Base-by-base conservation (phyloP, 768 basidiomycete species). In the Tephrocybe rancida region DNA sequence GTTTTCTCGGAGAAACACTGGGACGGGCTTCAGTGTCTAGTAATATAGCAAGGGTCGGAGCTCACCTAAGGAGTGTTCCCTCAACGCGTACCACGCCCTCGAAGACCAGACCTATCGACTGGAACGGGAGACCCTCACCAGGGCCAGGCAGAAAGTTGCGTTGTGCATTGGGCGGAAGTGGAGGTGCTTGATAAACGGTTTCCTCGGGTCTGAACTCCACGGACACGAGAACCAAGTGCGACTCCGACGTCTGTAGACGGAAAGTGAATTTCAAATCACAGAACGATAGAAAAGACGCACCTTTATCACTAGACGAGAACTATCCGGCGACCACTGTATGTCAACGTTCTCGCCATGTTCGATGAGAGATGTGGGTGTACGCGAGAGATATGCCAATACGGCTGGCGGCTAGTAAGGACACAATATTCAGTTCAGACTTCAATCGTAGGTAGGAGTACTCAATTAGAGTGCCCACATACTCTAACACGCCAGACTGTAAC, bases 61-160 rank as follows among this genome's bases (percentile, higher is more conserved):
- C 71, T 38, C 54, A 90, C 91, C 88, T 88, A 42, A 89, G 70
- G 22, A 94, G 73, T 21, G 76, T 76, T 2, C 92, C 91, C 52
- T 94, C 89, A 9, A 90, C 81, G 10, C 83, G 82, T 52, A 94
- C 80, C 26, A 94, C 90, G 1, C 92, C 92, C 64, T 93, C 91
- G 49, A 95, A 84, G 32, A 83, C 80, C 48, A 93, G 74, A 44
- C 74, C 76, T 32, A 91, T 69, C n/a, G 84, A 78, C 49, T 87
- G 87, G 29, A 93, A 72, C 0, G 84, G 81, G 3, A 85, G 67
- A 5, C 81, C 88, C 70, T 92, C 91, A n/a, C 92, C 91, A 10
- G 92, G 82, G 34, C 92, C 90, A 19, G 88, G 76, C 19, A 89
- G 70, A 66, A 93, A 91, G 63, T 81, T 86, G 25, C 85, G 79